Evolutionary conservation across 2,329 filamentous ascomycete genomes (phyloP).

Genomic region (Apiospora sp.): DNA sequence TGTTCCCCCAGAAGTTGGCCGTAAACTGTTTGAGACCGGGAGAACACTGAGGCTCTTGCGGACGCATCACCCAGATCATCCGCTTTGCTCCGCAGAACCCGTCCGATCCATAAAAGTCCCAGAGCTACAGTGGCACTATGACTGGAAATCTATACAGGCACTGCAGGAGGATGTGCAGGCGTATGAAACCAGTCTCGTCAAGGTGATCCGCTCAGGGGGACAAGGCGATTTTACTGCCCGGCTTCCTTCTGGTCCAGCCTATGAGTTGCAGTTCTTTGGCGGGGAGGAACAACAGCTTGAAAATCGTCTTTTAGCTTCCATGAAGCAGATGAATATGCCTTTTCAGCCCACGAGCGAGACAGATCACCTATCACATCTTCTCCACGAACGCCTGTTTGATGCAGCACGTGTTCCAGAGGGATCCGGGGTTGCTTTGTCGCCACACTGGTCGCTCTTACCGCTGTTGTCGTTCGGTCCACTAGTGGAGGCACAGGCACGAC

Average conservation of each 20-base stretch:
- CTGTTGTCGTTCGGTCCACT: constrained; percentile 80
- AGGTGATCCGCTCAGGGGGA: constrained; percentile 38
- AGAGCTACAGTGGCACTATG: constrained; percentile 71
- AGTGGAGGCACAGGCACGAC: constrained; percentile 74
- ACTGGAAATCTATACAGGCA: constrained; percentile 72
- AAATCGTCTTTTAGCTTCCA: constrained; percentile 58
- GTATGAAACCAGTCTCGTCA: constrained; percentile 56
- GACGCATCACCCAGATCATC: constrained; percentile 74
- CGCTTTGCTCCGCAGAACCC: constrained; percentile 63
- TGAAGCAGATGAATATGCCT: constrained; percentile 53
- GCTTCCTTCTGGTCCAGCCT: constrained; percentile 26
- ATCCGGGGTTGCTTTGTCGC: constrained; percentile 48
- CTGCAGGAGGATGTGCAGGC: constrained; percentile 67
- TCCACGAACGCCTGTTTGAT: constrained; percentile 50
- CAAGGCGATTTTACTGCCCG: constrained; percentile 1
- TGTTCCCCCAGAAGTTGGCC: constrained; percentile 72
- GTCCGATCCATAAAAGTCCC: constrained; percentile 60
- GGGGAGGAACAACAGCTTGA: constrained; percentile 56
- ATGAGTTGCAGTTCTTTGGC: constrained; percentile 57
- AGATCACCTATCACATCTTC: constrained; percentile 50
- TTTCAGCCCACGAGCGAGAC: constrained; percentile 32
- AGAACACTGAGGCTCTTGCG: constrained; percentile 78
- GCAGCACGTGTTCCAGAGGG: constrained; percentile 31
- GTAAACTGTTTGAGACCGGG: constrained; percentile 80
- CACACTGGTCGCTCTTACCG: constrained; percentile 67